Evolutionary conservation across 2,329 filamentous ascomycete species (phyloP).

Genomic region (Thermoascus crustaceus): DNA sequence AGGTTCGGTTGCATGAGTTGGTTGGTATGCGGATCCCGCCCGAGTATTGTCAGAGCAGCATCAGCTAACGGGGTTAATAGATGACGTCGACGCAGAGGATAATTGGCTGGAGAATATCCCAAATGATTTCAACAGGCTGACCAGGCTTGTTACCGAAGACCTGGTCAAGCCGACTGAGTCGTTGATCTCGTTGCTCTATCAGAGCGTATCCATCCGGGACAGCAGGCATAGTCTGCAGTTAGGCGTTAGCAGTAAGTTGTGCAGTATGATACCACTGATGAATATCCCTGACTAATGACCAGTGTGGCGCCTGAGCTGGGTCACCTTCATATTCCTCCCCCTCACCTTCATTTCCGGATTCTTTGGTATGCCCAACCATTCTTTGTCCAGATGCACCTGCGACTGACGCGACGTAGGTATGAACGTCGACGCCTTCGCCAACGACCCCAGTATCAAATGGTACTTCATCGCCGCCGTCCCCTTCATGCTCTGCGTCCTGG

Average conservation of each 20-base stretch:
- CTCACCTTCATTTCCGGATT: conserved; percentile 43
- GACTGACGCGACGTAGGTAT: conserved; percentile 29
- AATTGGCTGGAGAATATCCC: conserved; percentile 35
- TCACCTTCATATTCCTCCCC: conserved; percentile 35
- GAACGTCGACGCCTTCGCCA: conserved; percentile 42
- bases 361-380: conserved; percentile 17
- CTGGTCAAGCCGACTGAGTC: conserved; percentile 44
- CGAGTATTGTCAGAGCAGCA: too few relatives aligned
- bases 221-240: conserved; percentile 42
- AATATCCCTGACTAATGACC: too few relatives aligned
- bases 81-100: conserved; percentile 19
- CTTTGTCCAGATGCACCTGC: background rate
- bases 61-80: too few relatives aligned
- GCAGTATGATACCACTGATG: too few relatives aligned
- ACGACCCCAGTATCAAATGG: conserved; percentile 40
- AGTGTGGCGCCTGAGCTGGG: conserved; percentile 30
- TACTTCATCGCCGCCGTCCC: conserved; percentile 42
- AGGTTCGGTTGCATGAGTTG: conserved; percentile 35
- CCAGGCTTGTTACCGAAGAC: conserved; percentile 42
- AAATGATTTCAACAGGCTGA: conserved; percentile 39
- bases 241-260: conserved; percentile 40
- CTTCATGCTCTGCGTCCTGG: conserved; percentile 39
- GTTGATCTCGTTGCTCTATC: conserved; percentile 46
- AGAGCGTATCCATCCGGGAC: conserved; percentile 46
- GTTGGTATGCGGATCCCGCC: too few relatives aligned